Evolutionary conservation across 352 stramenopile species (phyloP), one percentile per base, ranked within the genome.

Genomic region (Pythium periplocum): DNA sequence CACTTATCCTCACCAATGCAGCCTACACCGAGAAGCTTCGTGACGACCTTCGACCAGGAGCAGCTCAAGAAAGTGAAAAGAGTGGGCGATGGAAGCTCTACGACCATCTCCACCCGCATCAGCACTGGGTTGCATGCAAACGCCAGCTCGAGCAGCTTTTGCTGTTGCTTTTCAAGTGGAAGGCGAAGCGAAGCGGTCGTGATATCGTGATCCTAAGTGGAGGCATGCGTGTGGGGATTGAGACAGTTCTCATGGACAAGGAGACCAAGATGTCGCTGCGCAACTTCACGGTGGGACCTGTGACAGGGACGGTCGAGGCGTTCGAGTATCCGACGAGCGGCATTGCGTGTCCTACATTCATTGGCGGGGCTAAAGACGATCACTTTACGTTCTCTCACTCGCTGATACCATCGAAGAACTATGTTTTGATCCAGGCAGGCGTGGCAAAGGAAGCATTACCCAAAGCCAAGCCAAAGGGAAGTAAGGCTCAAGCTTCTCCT

Each of bases 131-230:
- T 5, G 73, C 62, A 7, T 92, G 82, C 39, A 78, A 74, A 4
- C 63, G 72, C 0, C 79, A 90, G 45, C 56, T 92, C 1, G 78
- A 90, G 57, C 77, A 89, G 58, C 62, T 92, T 2, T 45, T 92
- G 7, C 59, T 75, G 31, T 48, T 92, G 3, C 50, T 92, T 10
- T 92, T 92, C 44, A 72, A 75, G 7, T 92, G 82, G 82, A 92
- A 92, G 38, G 59, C 75, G 6, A 90, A 90, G 52, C 68, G 68
- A 17, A 71, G 67, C 33, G 82, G 82, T 1, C 78, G 82, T 11
- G 82, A 92, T 42, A 64, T 87, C 5, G 55, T 89, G 8, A 49
- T 92, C 8, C 63, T 92, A n/a, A 90, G 77, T 41, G 82, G 82
- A 33, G 75, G 74, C 2, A 78, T 89, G 64, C 61, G 66, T 2